Base-by-base conservation (phyloP, 164 flowering plant genomes). In the Liquidambar formosana region DNA sequence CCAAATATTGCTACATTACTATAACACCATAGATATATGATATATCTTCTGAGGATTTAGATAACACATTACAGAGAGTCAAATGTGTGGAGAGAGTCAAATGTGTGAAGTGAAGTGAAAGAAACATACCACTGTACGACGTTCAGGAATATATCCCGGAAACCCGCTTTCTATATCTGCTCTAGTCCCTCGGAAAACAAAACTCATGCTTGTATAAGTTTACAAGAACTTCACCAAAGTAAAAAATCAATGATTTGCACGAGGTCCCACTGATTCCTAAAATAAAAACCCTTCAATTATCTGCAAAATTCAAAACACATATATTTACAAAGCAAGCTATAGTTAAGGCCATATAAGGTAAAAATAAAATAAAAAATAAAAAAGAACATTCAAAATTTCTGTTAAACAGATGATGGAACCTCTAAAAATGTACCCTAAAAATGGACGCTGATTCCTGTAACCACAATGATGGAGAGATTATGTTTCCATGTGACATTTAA, bases 91-190 rank as follows among this genome's bases (percentile, higher is more conserved):
- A 21, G 14, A 5, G 10, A 63, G 8, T 63, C 46, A 23, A 22
- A 22, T 25, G 11, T 22, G 8, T 59, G n/a, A n/a, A n/a, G n/a
- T n/a, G 13, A 56, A 6, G 47, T 19, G 9, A 58, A 61, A 66
- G 8, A n/a, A 58, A 67, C 73, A 49, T 84, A 93, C 98, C 93
- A 89, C 28, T 18, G 91, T 67, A 23, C 92, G 90, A 21, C 93
- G 78, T 74, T 88, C 95, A 45, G 93, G 96, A 56, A 89, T 69
- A 74, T 83, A 79, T 60, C 86, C 95, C 8, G 93, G 77, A 70
- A 89, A 85, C 9, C 93, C 93, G 77, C 68, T 81, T 76, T 93
- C 98, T n/a, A 90, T 71, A 76, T 92, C 97, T 65, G 82, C 83
- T 83, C 94, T 80, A 41, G 81, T 73, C 65, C 95, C 94, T 63